These are phyloP conservation scores for Phascolomyces articulosus DNA, from an alignment of 371 early-diverging fungal species.

Conservation along the genomic window DNA sequence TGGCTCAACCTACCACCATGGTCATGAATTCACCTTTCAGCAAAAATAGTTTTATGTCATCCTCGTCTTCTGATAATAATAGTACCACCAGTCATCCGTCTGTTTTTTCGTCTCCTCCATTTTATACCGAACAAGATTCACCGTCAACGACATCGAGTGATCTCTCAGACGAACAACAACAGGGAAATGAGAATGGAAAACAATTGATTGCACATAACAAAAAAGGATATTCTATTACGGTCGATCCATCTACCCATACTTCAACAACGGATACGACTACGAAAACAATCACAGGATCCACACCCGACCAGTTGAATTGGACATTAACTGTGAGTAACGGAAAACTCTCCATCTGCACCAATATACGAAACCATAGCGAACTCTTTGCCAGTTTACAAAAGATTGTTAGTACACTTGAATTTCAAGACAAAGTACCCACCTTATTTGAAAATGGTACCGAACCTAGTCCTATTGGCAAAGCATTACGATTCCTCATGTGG, in stretches of 20 bases:
- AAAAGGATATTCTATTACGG: constrained; percentile 5
- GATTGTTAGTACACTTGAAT: constrained; percentile 23
- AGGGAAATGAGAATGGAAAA: background rate
- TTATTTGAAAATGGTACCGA: constrained; percentile 2
- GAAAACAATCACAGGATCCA: background rate
- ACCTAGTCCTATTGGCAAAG: constrained; percentile 4
- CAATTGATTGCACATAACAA: constrained; percentile 14
- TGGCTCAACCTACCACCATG: background rate
- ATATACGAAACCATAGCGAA: constrained; percentile 33
- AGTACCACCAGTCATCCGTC: background rate
- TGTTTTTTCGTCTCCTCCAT: background rate
- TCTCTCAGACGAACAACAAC: background rate
- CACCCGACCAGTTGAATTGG: constrained; percentile 21
- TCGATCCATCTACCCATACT: background rate
- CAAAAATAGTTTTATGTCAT: background rate
- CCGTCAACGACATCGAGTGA: background rate
- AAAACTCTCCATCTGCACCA: constrained; percentile 30
- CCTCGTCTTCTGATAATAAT: background rate
- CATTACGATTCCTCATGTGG: constrained; percentile 29
- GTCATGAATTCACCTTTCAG: background rate
- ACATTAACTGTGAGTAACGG: constrained; percentile 32
- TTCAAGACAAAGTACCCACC: constrained; percentile 21
- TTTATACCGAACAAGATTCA: background rate
- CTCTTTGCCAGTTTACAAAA: constrained; percentile 24
- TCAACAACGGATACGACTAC: background rate